Base-by-base conservation (phyloP, 148 eudicot genomes). In the Diospyros kaki region DNA sequence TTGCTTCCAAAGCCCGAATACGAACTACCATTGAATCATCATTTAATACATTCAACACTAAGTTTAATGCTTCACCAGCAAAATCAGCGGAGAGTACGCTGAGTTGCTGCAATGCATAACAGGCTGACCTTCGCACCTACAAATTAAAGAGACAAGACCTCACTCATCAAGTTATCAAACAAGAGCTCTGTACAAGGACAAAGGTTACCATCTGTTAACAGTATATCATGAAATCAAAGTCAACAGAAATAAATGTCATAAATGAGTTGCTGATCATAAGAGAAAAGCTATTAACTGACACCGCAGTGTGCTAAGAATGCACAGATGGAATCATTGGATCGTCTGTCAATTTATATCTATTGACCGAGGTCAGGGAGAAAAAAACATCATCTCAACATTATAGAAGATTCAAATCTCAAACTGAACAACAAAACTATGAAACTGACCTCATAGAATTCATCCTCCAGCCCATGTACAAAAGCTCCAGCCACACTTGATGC, bases 401-500 rank as follows among this genome's bases (percentile, higher is more conserved):
- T 8, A 64, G 46, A 9, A 74, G 41, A 52, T 44, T 72, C 75
- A 5, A n/a, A 12, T 12, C 17, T 58, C 56, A 52, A 71, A 13
- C 15, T 15, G 59, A 66, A 69, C 13, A 38, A 43, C 68, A 75
- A 46, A 62, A 17, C 64, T 58, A 15, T 75, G 54, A 69, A 54
- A 64, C 46, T 58, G 85, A 89, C 98, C 97, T 89, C 87, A 71
- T 79, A 79, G 73, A 77, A 94, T 83, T 94, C 98, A 84, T 94
- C 98, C 87, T 94, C 98, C 42, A 94, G 82, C 74, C 97, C 98
- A 76, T 92, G 98, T 71, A 90, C 76, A 84, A 94, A 90, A 75
- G 81, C 89, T 80, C 94, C 93, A 72, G 96, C 94, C 84, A 87
- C 87, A 68, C 50, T 70, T 53, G 89, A 78, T 71, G 83, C 86